Percentiles rank a stretch among this genome's conserved stretches.
These are phyloP conservation scores for Mycogone perniciosa DNA, from an alignment of 2,329 filamentous ascomycete genomes.

Conservation along the genomic window DNA sequence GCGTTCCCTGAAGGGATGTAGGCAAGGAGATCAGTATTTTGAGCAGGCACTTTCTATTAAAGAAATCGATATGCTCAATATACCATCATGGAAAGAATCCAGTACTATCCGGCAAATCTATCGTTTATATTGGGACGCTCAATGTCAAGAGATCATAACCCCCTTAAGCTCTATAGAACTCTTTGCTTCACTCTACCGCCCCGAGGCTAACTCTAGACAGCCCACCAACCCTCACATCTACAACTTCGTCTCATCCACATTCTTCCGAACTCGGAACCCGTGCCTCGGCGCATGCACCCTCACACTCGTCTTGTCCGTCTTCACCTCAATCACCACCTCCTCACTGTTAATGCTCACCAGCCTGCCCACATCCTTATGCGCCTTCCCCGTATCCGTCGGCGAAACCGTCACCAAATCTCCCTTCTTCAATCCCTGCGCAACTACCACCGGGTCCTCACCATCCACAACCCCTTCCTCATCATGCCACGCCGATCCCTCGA, in stretches of 20 bases:
- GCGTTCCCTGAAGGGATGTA: too few relatives aligned
- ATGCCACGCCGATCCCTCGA: conserved; percentile 40
- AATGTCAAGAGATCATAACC: not conserved
- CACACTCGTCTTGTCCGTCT: conserved; percentile 36
- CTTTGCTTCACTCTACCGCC: not conserved
- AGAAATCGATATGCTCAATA: too few relatives aligned
- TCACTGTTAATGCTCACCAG: conserved; percentile 45
- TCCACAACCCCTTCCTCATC: conserved; percentile 42
- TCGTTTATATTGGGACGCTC: too few relatives aligned
- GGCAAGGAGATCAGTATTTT: too few relatives aligned
- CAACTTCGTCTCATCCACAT: conserved; percentile 3
- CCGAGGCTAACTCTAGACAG: too few relatives aligned
- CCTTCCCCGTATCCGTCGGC: conserved; percentile 56
- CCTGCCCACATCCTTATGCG: conserved; percentile 51
- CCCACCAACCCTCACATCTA: not conserved
- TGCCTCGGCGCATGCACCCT: conserved; percentile 56
- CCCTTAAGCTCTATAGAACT: not conserved
- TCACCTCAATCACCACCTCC: conserved; percentile 54
- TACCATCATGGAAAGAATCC: too few relatives aligned
- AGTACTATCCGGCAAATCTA: too few relatives aligned
- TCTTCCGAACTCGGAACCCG: conserved; percentile 45
- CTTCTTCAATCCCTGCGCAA: conserved; percentile 40
- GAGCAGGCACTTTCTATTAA: too few relatives aligned
- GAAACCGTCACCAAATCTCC: conserved; percentile 52
- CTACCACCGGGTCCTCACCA: conserved; percentile 39